Percentiles rank a stretch among this genome's conserved stretches.
phyloP scores from a whole-genome alignment of 495 filamentous ascomycete genomes.

The Letharia lupina region DNA sequence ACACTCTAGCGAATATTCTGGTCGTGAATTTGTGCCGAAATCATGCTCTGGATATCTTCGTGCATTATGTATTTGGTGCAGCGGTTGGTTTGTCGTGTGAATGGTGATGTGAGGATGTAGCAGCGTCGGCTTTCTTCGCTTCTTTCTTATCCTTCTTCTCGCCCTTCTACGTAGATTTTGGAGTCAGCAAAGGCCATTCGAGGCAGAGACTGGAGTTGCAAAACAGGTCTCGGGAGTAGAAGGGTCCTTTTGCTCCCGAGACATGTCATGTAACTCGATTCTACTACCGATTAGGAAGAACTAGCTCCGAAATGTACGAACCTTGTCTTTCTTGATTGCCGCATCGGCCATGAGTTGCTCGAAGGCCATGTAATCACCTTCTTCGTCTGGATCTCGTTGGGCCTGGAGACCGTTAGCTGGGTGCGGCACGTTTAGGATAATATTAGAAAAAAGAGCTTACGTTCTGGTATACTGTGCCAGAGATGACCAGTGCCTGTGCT shows the following conservation, averaged over 20 bases:
- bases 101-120: slow-evolving; percentile 46
- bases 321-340: slow-evolving; percentile 74
- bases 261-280: too few species aligned
- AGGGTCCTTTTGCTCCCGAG: too few species aligned
- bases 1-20: not conserved
- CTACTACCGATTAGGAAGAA: too few species aligned
- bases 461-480: slow-evolving; percentile 80
- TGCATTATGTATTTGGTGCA: not conserved
- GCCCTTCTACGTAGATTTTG: slow-evolving; percentile 30
- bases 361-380: slow-evolving; percentile 97
- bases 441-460: slow-evolving; percentile 40
- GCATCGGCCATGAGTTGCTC: slow-evolving; percentile 97
- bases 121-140: slow-evolving; percentile 51
- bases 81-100: not conserved
- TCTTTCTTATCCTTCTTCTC: slow-evolving; percentile 69
- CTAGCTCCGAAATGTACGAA: too few species aligned
- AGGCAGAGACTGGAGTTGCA: too few species aligned
- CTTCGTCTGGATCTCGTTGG: slow-evolving; percentile 84
- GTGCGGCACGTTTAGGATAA: not conserved
- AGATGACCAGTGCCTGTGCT: slow-evolving; percentile 77
- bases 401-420: slow-evolving; percentile 49
- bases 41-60: not conserved
- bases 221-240: too few species aligned
- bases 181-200: too few species aligned
- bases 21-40: not conserved